Evolutionary conservation across 2,329 filamentous ascomycete genomes (phyloP).

Genomic region (Dactylellina leptospora): DNA sequence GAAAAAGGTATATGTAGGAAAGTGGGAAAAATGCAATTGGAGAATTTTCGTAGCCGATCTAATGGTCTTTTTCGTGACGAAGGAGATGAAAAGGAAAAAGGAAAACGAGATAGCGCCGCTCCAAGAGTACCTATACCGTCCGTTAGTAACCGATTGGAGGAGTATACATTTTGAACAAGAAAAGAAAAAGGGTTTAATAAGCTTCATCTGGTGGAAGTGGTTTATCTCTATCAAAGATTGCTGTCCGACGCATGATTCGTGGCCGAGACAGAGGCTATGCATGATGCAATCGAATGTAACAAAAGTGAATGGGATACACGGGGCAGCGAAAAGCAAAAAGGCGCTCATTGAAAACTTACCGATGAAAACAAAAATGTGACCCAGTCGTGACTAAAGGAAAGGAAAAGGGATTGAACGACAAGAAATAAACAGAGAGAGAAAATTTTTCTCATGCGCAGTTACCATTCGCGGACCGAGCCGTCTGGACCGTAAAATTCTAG

Average conservation of each 20-base stretch:
- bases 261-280: constrained; percentile 36
- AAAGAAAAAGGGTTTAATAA: constrained; percentile 4
- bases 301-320: constrained; percentile 30
- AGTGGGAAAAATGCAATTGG: constrained; percentile 27
- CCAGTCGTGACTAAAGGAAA: constrained; percentile 12
- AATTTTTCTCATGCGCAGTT: constrained; percentile 54
- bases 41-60: constrained; percentile 29
- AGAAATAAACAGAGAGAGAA: constrained; percentile 23
- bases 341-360: constrained; percentile 28
- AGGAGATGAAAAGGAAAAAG: constrained; percentile 11
- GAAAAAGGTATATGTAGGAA: constrained; percentile 33
- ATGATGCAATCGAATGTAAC: constrained; percentile 48
- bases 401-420: not conserved
- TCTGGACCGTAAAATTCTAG: constrained; percentile 75
- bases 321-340: constrained; percentile 10
- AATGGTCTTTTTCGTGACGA: constrained; percentile 39
- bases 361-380: constrained; percentile 31
- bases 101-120: constrained; percentile 33
- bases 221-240: constrained; percentile 7
- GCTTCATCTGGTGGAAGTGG: not conserved
- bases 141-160: constrained; percentile 53
- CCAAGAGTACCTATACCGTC: constrained; percentile 37
- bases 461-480: constrained; percentile 75
- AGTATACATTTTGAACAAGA: constrained; percentile 1
- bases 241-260: constrained; percentile 50